Base-by-base conservation (phyloP, 2,329 filamentous ascomycete genomes). In the Curvularia verruculosa region DNA sequence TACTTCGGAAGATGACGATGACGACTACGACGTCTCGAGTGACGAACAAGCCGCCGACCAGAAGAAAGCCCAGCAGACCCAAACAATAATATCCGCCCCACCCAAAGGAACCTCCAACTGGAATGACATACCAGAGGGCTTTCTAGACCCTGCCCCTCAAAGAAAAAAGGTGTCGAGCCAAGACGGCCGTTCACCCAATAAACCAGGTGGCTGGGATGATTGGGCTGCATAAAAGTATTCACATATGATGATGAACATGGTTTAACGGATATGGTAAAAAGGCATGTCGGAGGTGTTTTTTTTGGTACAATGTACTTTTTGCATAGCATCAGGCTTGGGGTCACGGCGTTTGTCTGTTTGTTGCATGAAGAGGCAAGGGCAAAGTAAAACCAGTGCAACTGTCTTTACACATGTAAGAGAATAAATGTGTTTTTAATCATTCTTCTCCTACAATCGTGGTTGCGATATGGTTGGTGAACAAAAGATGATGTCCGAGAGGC, bases 101-200 rank as follows among this genome's bases (percentile, higher is more conserved):
- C 60, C 59, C 1, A 66, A 65, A 31, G 40, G 34, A 6, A 79
- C 74, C 9, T 70, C 68, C 41, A 78, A 80, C 51, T 82, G 80
- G 80, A 82, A 82, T 52, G 80, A 82, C 56, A 69, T 82, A 4
- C 80, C 80, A 13, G 79, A 80, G 5, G 80, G 79, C 18, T 79
- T 80, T 43, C 26, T 75, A 10, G 59, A 69, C 23, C 59, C 65
- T 3, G 61, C 68, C 28, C 67, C 68, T 28, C 65, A 76, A 47
- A 67, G 67, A 21, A 69, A 73, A 48, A 63, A 68, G 46, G 70
- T 61, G 43, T 39, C 50, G 2, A 71, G 71, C 53, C 69, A 67
- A 40, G 63, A 67, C 57, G 44, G 73, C 61, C 67, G 63, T 56
- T 56, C 65, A 61, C 55, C 66, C 57, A 62, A 67, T 64, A 64